Percentiles rank a stretch among this genome's conserved stretches.
These are phyloP conservation scores for Colletotrichum acutatum DNA, from an alignment of 2,329 filamentous ascomycete species.

Conservation along the genomic window DNA sequence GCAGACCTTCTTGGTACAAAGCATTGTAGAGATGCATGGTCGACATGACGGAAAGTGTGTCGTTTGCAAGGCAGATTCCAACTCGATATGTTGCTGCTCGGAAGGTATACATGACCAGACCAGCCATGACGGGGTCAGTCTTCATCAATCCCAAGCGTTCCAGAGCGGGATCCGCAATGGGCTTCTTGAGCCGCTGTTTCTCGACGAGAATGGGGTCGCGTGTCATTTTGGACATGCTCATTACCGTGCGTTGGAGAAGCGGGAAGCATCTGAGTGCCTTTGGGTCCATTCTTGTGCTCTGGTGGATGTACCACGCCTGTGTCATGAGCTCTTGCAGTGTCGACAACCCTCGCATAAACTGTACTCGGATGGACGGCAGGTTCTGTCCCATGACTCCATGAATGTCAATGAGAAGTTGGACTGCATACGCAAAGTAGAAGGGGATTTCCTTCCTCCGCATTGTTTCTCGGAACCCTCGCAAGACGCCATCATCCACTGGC, in stretches of 20 bases:
- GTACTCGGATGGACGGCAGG: not conserved
- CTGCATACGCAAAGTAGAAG: not conserved
- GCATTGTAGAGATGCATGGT: not conserved
- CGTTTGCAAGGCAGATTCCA: not conserved
- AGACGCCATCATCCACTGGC: not conserved
- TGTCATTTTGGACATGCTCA: not conserved
- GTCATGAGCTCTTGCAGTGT: not conserved
- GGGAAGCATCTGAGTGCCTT: not conserved
- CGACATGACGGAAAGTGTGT: not conserved
- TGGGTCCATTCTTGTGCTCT: not conserved
- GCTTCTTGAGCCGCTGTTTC: not conserved
- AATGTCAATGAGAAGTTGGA: not conserved
- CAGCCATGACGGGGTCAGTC: not conserved
- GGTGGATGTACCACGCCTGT: not conserved
- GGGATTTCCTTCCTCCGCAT: not conserved
- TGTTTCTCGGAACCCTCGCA: not conserved
- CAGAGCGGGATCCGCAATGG: not conserved
- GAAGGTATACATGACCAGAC: not conserved
- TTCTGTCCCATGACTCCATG: not conserved
- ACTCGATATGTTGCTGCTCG: not conserved
- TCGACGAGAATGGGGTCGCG: not conserved
- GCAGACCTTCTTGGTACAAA: not conserved
- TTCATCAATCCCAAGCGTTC: not conserved
- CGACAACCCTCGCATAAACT: not conserved
- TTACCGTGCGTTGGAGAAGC: not conserved